These are phyloP conservation scores for Vickermania ingenoplastis DNA, from an alignment of 208 protist species.

Conservation along the genomic window DNA sequence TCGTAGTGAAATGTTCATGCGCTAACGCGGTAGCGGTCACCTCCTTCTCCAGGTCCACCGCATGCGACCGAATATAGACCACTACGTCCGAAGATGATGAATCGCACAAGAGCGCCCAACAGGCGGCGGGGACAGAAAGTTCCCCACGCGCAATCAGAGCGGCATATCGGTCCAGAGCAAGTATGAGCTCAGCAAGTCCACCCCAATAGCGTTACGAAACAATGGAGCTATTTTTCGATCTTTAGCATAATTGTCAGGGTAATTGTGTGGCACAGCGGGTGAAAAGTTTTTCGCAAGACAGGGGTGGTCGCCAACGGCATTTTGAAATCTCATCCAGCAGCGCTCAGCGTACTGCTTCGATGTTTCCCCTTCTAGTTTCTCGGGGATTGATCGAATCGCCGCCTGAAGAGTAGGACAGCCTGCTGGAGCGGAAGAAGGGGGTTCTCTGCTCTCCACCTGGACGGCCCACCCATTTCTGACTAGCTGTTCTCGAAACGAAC, in stretches of 20 bases:
- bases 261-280: neutral
- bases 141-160: slow-evolving; percentile 49
- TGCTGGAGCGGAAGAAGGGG: too few species aligned
- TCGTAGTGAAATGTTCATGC: slow-evolving; percentile 10
- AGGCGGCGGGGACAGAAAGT: slow-evolving; percentile 50
- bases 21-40: slow-evolving; percentile 40
- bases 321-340: neutral
- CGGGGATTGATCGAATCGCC: neutral
- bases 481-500: too few species aligned
- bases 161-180: slow-evolving; percentile 52
- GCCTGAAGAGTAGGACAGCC: too few species aligned
- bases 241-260: neutral
- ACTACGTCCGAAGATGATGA: slow-evolving; percentile 21
- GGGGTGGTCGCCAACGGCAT: neutral
- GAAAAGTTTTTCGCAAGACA: neutral
- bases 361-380: neutral
- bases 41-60: slow-evolving; percentile 52
- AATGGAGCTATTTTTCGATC: neutral
- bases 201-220: slow-evolving; percentile 45
- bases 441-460: too few species aligned
- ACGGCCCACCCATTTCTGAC: too few species aligned
- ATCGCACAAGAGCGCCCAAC: slow-evolving; percentile 51
- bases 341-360: neutral
- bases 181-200: slow-evolving; percentile 45
- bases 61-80: slow-evolving; percentile 14